Base-by-base conservation (phyloP, 495 filamentous ascomycete species). In the Neurospora sp. region DNA sequence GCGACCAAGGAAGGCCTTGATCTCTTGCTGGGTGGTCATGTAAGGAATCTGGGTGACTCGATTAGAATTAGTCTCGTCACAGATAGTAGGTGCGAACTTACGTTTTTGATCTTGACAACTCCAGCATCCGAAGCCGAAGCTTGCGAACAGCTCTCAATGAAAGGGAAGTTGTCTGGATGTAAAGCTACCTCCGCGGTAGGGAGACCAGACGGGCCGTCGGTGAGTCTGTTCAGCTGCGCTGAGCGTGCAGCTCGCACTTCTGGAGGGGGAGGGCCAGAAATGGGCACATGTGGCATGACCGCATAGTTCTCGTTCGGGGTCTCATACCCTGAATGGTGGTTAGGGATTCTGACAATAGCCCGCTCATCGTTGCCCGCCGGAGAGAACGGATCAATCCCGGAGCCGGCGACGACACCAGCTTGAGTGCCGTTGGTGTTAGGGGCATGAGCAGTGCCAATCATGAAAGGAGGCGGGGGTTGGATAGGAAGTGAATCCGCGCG, bases 1-100 rank as follows among this genome's bases (percentile, higher is more conserved):
- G n/a, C 88, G 86, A n/a, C 91, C 92, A 12, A 94, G 80, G 76
- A 93, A 88, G 14, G 91, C 89, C 40, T 87, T 80, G 27, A 94
- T 84, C 74, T 94, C 91, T 9, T 86, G 74, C n/a, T 90, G 90
- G 4, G 86, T 89, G 40, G 91, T 83, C 4, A 81, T 79, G 74
- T 90, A 95, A 0, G 92, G 92, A 68, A 93, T 92, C 91, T 93
- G 73, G 46, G 20, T 53, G 8, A 48, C 3, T 22, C 10, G 46
- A n/a, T 53, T 53, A 53, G 20, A 22, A 22, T 53, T 4, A 6
- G 9, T 27, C 46, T 53, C 20, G 20, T 22, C 4, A 53, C 27
- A 27, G 65, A 77, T 71, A 75, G 74, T 14, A 70, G 18, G 16
- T 16, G 8, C 20, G 8, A 38, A 77, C 82, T 74, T 71, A 82